Base-by-base conservation (phyloP, 805 yeast species). In the Tetrapisispora taiwanensis region DNA sequence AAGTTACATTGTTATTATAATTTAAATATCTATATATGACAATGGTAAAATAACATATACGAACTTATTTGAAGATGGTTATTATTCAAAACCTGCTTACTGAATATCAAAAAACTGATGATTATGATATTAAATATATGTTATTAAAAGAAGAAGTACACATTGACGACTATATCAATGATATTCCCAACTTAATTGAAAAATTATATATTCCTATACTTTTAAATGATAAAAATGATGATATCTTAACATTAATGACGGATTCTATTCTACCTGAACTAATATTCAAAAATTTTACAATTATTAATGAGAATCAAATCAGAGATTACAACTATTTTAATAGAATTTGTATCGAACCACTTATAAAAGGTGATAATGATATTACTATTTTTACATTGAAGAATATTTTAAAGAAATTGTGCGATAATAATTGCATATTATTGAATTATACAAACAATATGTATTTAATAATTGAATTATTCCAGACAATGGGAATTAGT, bases 81-180 rank as follows among this genome's bases (percentile, higher is more conserved):
- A 36, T 14, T 9, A 53, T 50, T 13, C 22, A 37, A 4, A 38
- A 43, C 18, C 18, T 51, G 18, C 39, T 55, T 7, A 45, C 46
- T 14, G 53, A 50, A 24, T 59, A 52, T 35, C 26, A 37, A n/a
- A 46, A 34, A 10, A 51, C 56, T 2, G 31, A 41, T n/a, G 65
- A 60, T 43, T 46, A 45, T 46, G 65, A 60, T 37, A 32, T 60
- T 35, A 58, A 52, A 32, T 60, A 59, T 42, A 60, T 60, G 63
- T 79, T 95, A 5, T 86, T 97, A 94, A 78, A 95, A 61, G 87
- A 87, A 65, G 83, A 88, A 58, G 77, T 88, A 43, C 84, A 84
- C 55, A 67, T 89, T 9, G 76, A 73, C n/a, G 94, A 84, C 47
- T 68, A 86, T 30, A 81, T 78, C 50, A 61, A 66, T 30, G 84